These are phyloP conservation scores for Daldinia caldariorum DNA, from an alignment of 495 filamentous ascomycete genomes.

Conservation along the genomic window DNA sequence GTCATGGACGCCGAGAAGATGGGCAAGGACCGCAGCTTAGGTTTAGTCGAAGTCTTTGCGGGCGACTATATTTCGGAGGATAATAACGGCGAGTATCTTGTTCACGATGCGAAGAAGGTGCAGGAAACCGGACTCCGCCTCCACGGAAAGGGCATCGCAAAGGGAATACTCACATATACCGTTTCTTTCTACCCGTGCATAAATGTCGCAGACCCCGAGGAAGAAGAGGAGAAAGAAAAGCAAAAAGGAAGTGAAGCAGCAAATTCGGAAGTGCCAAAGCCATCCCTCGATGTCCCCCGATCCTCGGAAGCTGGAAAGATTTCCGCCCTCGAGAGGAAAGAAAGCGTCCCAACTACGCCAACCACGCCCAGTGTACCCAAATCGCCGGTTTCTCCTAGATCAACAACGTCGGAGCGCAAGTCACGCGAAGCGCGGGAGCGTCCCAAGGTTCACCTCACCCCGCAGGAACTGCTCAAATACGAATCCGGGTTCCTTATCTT, in stretches of 20 bases:
- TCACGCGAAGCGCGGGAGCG: constrained; percentile 69
- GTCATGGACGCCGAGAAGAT: constrained; percentile 96
- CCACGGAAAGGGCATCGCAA: constrained; percentile 70
- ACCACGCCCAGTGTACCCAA: constrained; percentile 44
- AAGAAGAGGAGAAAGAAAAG: constrained; percentile 77
- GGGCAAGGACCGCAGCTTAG: constrained; percentile 86
- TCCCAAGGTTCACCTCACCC: constrained; percentile 79
- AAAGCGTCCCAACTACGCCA: constrained; percentile 48
- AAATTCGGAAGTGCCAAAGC: constrained; percentile 45
- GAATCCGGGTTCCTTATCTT: constrained; percentile 95
- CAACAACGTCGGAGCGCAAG: constrained; percentile 55
- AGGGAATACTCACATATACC: constrained; percentile 85
- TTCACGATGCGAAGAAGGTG: constrained; percentile 76
- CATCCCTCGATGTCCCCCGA: constrained; percentile 54
- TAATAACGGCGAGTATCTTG: constrained; percentile 81
- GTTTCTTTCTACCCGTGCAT: constrained; percentile 90
- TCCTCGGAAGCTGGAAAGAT: constrained; percentile 54
- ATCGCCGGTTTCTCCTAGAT: constrained; percentile 43
- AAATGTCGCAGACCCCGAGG: constrained; percentile 89
- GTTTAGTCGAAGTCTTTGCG: constrained; percentile 76
- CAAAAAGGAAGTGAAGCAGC: constrained; percentile 45
- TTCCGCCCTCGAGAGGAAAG: constrained; percentile 49
- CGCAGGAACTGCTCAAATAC: constrained; percentile 81
- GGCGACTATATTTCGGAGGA: constrained; percentile 81
- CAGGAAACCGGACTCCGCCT: constrained; percentile 71